phyloP scores from a whole-genome alignment of 257 asterid species.

The Paraleonurus japonicus region DNA sequence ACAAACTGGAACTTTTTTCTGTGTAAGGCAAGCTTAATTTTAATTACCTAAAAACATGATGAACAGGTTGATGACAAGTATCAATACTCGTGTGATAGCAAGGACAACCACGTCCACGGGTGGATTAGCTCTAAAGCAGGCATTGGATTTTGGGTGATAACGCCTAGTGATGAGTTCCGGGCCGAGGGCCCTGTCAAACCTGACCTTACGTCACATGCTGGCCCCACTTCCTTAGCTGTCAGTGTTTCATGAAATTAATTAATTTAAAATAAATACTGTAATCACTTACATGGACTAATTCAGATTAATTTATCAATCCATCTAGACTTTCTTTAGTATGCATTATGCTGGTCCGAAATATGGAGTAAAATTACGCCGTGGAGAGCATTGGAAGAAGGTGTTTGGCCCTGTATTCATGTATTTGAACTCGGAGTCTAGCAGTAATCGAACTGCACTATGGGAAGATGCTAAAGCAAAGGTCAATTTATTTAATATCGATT shows the following conservation, averaged over 20 bases:
- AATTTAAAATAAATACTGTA: neutral
- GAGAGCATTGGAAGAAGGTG: conserved; percentile 64
- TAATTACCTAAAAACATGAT: neutral
- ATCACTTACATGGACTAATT: neutral
- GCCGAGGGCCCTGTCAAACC: conserved; percentile 60
- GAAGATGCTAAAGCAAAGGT: conserved; percentile 66
- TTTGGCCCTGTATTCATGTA: conserved; percentile 66
- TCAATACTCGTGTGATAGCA: conserved; percentile 54
- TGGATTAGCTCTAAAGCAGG: conserved; percentile 48
- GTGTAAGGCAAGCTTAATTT: too few relatives aligned
- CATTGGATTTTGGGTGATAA: conserved; percentile 66
- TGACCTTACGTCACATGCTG: conserved; percentile 67
- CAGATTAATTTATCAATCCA: neutral
- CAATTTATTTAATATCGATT: too few relatives aligned
- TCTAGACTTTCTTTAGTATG: conserved; percentile 45
- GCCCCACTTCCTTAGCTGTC: conserved; percentile 55
- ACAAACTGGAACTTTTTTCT: too few relatives aligned
- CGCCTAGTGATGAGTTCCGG: conserved; percentile 64
- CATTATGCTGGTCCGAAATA: conserved; percentile 53
- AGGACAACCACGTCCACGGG: conserved; percentile 61
- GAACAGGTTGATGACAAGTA: conserved; percentile 70
- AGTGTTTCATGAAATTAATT: conserved; percentile 8
- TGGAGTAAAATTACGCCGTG: conserved; percentile 38
- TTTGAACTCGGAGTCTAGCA: conserved; percentile 45
- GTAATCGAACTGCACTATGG: conserved; percentile 43